Percentiles rank a stretch among this genome's conserved stretches.
These are phyloP conservation scores for Diaporthe vexans DNA, from an alignment of 2,329 filamentous ascomycete genomes.

Conservation along the genomic window DNA sequence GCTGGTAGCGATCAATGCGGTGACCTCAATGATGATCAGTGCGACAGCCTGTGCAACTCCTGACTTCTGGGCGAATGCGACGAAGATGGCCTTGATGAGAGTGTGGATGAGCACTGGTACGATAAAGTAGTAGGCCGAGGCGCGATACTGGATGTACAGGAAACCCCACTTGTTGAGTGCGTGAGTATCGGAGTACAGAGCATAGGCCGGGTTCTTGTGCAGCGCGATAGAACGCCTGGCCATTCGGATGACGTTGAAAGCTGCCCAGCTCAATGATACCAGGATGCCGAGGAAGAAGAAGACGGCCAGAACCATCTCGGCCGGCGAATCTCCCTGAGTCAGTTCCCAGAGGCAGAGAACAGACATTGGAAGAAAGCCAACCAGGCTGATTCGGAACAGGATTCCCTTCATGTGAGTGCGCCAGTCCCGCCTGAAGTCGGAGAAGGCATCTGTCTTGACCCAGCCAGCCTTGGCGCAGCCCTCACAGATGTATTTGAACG, in stretches of 20 bases:
- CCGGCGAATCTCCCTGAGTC: conserved; percentile 81
- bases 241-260: conserved; percentile 85
- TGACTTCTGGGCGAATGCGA: conserved; percentile 78
- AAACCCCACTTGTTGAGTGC: conserved; percentile 94
- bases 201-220: conserved; percentile 93
- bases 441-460: conserved; percentile 85
- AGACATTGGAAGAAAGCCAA: conserved; percentile 88
- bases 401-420: conserved; percentile 81
- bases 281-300: conserved; percentile 86
- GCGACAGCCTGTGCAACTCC: conserved; percentile 81
- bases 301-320: conserved; percentile 82
- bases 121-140: conserved; percentile 90
- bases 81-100: conserved; percentile 84
- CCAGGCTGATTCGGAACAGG: conserved; percentile 84
- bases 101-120: conserved; percentile 80
- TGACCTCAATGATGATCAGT: conserved; percentile 81
- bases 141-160: conserved; percentile 90
- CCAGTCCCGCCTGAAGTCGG: conserved; percentile 91
- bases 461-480: conserved; percentile 76
- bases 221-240: conserved; percentile 83
- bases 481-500: conserved; percentile 84
- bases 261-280: conserved; percentile 80
- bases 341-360: conserved; percentile 90
- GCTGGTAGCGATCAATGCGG: conserved; percentile 78
- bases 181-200: conserved; percentile 88